Evolutionary conservation across 441 rosid species (phyloP), one percentile per base, ranked within the genome.

Genomic region (Capsella rubella): DNA sequence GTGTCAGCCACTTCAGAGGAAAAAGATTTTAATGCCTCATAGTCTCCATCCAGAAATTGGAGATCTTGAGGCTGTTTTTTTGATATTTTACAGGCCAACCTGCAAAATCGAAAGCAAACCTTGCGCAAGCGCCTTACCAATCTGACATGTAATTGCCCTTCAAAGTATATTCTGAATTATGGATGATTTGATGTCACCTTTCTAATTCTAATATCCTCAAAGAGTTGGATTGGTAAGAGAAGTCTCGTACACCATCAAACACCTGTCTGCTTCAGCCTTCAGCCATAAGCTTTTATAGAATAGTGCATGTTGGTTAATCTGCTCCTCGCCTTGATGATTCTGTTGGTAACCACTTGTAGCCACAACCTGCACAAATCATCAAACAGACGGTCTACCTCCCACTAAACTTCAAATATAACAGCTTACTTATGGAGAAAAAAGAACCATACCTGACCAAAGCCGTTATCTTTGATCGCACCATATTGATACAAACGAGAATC

Each of bases 221-320:
- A 25, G 34, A 60, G 18, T 52, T 67, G 68, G 57, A 21, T 13
- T 75, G 4, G 69, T 62, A 45, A 73, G 56, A 60, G 18, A 57
- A 45, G 76, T 78, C 64, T 69, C 74, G 60, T 74, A 73, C 29
- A 80, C 78, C 78, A 78, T 72, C 63, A 78, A 73, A 47, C 72
- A 47, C 50, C 78, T 62, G 53, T 73, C 76, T 53, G 79, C 80
- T 75, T 80, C 78, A 35, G 83, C 78, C 55, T 80, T 80, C 42
- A 77, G 73, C 84, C 77, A 79, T 43, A 83, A 67, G 27, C 78
- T 64, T 75, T 74, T 73, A 67, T 72, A 78, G 76, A 72, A 64
- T 7, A 69, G 56, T 10, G 66, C 79, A 39, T 69, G 79, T 12
- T 65, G 66, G 73, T 65, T 63, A 35, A 45, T 53, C 66, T 77